Percentiles rank a stretch among this genome's conserved stretches.
Evolutionary conservation across 1,284 basidiomycete species (phyloP).

Genomic region (Melampsora abietis-canadensis): DNA sequence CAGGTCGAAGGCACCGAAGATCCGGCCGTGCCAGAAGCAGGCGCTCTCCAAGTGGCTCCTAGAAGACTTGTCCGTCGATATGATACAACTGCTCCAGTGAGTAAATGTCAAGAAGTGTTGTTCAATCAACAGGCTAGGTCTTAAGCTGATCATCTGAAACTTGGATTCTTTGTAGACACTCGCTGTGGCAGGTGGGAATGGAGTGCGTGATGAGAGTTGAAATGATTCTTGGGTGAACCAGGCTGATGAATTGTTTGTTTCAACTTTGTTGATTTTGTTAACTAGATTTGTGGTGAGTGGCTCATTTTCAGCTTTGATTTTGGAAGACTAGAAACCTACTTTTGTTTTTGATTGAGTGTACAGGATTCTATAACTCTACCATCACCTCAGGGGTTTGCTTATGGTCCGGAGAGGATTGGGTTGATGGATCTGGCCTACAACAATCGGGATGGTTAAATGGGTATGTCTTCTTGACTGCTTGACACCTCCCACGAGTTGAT

Average conservation of each 20-base stretch:
- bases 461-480: neutral
- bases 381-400: neutral
- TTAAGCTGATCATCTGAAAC: neutral
- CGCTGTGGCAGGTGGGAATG: neutral
- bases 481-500: too few relatives aligned
- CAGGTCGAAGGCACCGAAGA: neutral
- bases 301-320: neutral
- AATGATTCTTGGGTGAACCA: too few relatives aligned
- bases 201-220: neutral
- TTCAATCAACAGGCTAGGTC: neutral
- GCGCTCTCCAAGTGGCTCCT: neutral
- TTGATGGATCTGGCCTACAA: neutral
- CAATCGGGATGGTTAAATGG: conserved; percentile 8
- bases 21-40: neutral
- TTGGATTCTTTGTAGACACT: neutral
- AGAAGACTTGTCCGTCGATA: neutral
- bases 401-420: neutral
- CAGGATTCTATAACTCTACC: neutral
- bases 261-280: too few relatives aligned
- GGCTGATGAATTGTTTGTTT: too few relatives aligned
- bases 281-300: too few relatives aligned
- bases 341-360: too few relatives aligned
- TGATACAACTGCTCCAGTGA: neutral
- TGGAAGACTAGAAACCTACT: neutral
- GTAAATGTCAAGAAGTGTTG: neutral